Conservation (phyloP, 1,284 basidiomycete species). For the Austroboletus niveus region DNA sequence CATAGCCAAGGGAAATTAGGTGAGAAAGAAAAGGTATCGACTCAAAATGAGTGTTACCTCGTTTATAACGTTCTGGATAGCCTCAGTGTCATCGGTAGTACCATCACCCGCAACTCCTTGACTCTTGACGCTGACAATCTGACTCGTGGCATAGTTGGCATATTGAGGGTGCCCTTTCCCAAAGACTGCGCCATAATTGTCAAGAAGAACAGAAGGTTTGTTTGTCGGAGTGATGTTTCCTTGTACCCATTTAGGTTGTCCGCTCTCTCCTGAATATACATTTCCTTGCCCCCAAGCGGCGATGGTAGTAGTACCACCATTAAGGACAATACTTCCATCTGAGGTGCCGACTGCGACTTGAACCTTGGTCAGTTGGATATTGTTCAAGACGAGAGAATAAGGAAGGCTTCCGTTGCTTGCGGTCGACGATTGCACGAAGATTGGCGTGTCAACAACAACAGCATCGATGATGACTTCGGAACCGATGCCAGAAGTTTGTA, state of each 20-base stretch:
- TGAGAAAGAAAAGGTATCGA: neutral
- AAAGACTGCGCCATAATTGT: slow-evolving; percentile 44
- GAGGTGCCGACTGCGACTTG: slow-evolving; percentile 45
- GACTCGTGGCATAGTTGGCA: slow-evolving; percentile 37
- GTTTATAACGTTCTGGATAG: slow-evolving; percentile 47
- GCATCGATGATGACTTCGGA: slow-evolving; percentile 49
- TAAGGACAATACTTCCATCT: slow-evolving; percentile 25
- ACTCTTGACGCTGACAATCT: slow-evolving; percentile 51
- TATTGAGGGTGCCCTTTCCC: slow-evolving; percentile 52
- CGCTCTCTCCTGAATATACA: slow-evolving; percentile 41
- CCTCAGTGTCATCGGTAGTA: slow-evolving; percentile 51
- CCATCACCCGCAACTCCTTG: slow-evolving; percentile 57
- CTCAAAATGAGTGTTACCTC: slow-evolving; percentile 18
- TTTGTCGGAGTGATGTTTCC: slow-evolving; percentile 30
- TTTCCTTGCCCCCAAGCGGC: slow-evolving; percentile 51
- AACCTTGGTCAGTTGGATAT: slow-evolving; percentile 41
- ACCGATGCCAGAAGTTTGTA: slow-evolving; percentile 36
- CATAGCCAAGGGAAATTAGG: neutral
- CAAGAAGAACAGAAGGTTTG: slow-evolving; percentile 44
- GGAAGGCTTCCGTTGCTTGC: slow-evolving; percentile 29
- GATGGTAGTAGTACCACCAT: slow-evolving; percentile 44
- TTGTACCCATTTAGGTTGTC: slow-evolving; percentile 28
- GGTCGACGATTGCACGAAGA: slow-evolving; percentile 30
- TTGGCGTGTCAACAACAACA: slow-evolving; percentile 36
- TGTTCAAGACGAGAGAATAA: slow-evolving; percentile 44